phyloP scores from a whole-genome alignment of 2,329 filamentous ascomycete genomes.

The Scytalidium sp. region DNA sequence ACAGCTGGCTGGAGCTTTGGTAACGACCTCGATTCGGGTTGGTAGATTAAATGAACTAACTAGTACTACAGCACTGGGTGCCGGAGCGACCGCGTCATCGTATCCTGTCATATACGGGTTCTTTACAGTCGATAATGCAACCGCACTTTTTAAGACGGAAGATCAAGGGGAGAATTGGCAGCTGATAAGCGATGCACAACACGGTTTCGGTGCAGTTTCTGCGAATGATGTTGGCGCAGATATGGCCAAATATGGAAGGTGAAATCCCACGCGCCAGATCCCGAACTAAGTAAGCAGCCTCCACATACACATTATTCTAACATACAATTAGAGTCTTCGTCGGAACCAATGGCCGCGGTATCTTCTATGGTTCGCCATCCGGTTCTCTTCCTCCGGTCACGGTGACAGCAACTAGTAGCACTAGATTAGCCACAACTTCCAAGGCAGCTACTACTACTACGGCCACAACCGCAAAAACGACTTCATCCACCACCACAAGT shows the following conservation, averaged over 20 bases:
- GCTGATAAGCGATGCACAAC: conserved; percentile 21
- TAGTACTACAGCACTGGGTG: conserved; percentile 20
- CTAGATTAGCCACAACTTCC: conserved; percentile 3
- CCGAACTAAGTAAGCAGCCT: not conserved
- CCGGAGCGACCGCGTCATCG: conserved; percentile 10
- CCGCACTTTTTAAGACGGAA: conserved; percentile 22
- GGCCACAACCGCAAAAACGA: conserved; percentile 1
- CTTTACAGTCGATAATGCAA: conserved; percentile 21
- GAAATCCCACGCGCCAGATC: not conserved
- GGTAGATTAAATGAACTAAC: not conserved
- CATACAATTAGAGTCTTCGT: conserved; percentile 21
- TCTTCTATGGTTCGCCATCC: conserved; percentile 27
- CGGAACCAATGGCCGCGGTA: conserved; percentile 31
- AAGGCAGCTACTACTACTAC: conserved; percentile 3
- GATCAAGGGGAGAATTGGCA: conserved; percentile 26
- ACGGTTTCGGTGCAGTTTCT: conserved; percentile 24
- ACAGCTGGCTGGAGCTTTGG: conserved; percentile 9
- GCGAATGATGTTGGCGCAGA: conserved; percentile 26
- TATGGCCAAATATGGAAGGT: conserved; percentile 22
- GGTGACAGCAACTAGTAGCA: conserved; percentile 12
- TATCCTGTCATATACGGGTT: conserved; percentile 26
- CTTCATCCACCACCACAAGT: conserved; percentile 2
- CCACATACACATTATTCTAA: no score
- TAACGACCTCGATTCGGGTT: not conserved
- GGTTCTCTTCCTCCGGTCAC: conserved; percentile 21